These are phyloP conservation scores for Beauveria pseudobassiana DNA, from an alignment of 2,329 filamentous ascomycete species.

Conservation along the genomic window DNA sequence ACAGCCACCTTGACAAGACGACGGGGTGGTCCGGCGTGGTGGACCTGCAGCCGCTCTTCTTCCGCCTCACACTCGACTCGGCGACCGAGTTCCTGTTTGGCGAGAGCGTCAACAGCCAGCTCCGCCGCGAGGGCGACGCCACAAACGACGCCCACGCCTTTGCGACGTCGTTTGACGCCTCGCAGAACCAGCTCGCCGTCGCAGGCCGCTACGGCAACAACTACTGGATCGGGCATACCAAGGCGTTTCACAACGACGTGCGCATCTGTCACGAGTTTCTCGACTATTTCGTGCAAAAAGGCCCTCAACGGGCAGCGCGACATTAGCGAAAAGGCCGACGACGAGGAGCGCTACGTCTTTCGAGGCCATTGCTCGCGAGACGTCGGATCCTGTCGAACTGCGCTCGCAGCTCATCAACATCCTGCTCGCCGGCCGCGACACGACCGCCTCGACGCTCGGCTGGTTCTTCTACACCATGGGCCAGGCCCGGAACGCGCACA, in stretches of 20 bases:
- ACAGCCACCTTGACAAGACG: constrained; percentile 20
- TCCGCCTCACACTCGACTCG: constrained; percentile 40
- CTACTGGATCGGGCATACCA: constrained; percentile 39
- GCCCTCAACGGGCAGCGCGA: constrained; percentile 28
- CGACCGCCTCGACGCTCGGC: constrained; percentile 42
- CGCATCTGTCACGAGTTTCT: constrained; percentile 61
- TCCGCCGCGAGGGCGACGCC: constrained; percentile 11
- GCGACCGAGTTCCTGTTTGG: constrained; percentile 55
- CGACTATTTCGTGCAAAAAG: constrained; percentile 55
- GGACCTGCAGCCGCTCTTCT: constrained; percentile 40
- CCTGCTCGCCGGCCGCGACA: constrained; percentile 46
- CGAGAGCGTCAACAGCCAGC: constrained; percentile 38
- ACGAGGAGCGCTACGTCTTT: constrained; percentile 22
- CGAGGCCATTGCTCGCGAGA: constrained; percentile 26
- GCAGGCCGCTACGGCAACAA: constrained; percentile 42
- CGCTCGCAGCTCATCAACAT: constrained; percentile 29
- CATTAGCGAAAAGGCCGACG: constrained; percentile 18
- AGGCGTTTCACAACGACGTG: constrained; percentile 57
- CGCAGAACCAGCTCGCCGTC: constrained; percentile 36
- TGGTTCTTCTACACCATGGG: constrained; percentile 39
- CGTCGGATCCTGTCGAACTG: constrained; percentile 19
- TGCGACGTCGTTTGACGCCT: constrained; percentile 25
- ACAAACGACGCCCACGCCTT: constrained; percentile 18
- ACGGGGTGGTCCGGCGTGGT: constrained; percentile 26
- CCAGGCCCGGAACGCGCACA: constrained; percentile 24